Percentiles rank a stretch among this genome's conserved stretches.
Conservation (phyloP, 2,329 filamentous ascomycete genomes). For the Chrysoporthe puriensis region DNA sequence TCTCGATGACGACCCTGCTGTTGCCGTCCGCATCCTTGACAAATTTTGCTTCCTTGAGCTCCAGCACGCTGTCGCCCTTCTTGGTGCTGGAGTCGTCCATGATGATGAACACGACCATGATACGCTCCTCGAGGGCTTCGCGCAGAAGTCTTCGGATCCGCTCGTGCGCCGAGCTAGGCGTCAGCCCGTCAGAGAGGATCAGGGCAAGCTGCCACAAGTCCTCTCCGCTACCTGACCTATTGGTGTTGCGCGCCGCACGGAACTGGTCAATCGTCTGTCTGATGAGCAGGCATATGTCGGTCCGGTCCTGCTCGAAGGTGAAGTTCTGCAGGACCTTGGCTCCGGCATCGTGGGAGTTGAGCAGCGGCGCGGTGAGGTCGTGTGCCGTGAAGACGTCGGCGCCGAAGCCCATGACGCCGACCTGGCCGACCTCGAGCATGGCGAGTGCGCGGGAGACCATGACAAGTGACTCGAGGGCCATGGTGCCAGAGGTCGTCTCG, state of each 20-base stretch:
- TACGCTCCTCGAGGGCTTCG: conserved; percentile 87
- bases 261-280: conserved; percentile 80
- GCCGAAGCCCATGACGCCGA: conserved; percentile 91
- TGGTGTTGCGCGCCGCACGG: conserved; percentile 66
- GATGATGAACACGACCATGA: conserved; percentile 98
- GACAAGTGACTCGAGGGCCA: conserved; percentile 93
- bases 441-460: conserved; percentile 85
- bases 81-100: conserved; percentile 68
- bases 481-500: conserved; percentile 71
- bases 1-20: conserved; percentile 77
- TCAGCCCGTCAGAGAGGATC: conserved; percentile 92
- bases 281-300: conserved; percentile 81
- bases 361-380: conserved; percentile 79
- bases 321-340: conserved; percentile 85
- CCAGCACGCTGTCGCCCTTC: conserved; percentile 72
- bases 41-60: conserved; percentile 87
- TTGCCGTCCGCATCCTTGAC: conserved; percentile 64
- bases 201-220: conserved; percentile 96
- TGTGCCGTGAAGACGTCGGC: conserved; percentile 83
- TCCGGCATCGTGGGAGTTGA: conserved; percentile 76
- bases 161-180: conserved; percentile 79
- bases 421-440: conserved; percentile 92
- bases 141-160: conserved; percentile 80
- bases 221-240: conserved; percentile 49
- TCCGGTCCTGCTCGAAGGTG: conserved; percentile 81